Evolutionary conservation across 139 green algal genomes (phyloP), one percentile per base, ranked within the genome.

Genomic region (Closterium sp.): DNA sequence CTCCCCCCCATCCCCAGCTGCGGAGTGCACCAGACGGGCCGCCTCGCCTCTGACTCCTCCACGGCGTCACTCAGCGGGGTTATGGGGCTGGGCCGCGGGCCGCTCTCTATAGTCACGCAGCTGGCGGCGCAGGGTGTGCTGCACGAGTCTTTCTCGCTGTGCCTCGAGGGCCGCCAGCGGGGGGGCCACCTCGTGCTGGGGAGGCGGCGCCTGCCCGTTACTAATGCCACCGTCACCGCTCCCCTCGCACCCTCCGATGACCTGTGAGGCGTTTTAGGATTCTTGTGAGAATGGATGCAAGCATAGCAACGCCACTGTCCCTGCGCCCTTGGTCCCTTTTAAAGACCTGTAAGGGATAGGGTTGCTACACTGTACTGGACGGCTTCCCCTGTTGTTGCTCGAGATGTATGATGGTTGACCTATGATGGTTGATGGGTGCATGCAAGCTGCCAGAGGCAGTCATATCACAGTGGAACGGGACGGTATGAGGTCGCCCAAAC

Each of bases 151-250:
- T 91, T 91, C 32, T 84, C 89, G 30, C 30, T 91, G 17, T 91
- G 89, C 38, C 84, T 91, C 17, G 89, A 91, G 89, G 89, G 89
- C 10, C 62, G 28, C 10, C 32, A 45, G 31, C 31, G 29, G 6
- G 89, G 84, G 1, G 89, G 89, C 11, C 89, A 91, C 38, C 38
- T 91, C 22, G 31, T 91, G 22, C 38, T 91, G 29, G 89, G 89
- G 31, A 91, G 31, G 24, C 89, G 62, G 22, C 10, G 29, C 31
- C 89, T 91, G 62, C 89, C 89, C 29, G 28, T 6, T 4, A 62
- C 27, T 4, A 62, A 50, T 85, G 28, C 30, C 11, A 79, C 62
- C 62, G 19, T 79, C 62, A 79, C 62, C 2, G 62, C 62, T 5
- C 62, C 62, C 62, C 62, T 79, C 62, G 62, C 62, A 7, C 62